These are phyloP conservation scores for Rhizopogon rudus DNA, from an alignment of 768 basidiomycete species.

Conservation along the genomic window DNA sequence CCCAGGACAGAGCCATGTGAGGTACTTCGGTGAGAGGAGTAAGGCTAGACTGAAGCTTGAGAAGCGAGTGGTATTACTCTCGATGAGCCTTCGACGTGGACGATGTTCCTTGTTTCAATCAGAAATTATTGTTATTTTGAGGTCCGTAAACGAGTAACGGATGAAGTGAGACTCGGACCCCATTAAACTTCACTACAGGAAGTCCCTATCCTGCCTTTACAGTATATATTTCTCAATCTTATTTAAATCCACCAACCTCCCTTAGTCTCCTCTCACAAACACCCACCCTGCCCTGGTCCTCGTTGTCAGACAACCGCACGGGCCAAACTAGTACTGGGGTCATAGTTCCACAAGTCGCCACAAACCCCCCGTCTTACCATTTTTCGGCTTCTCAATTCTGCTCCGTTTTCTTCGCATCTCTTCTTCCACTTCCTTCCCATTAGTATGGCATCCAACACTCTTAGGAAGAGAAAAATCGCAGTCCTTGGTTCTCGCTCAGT, in stretches of 20 bases:
- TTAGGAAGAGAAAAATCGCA: conserved; percentile 86
- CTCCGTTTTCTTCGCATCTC: conserved; percentile 10
- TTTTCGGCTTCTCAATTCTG: conserved; percentile 15
- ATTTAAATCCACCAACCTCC: conserved; percentile 1
- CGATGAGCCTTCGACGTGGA: conserved; percentile 5
- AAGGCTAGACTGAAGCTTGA: conserved; percentile 17
- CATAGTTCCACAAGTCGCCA: conserved; percentile 14
- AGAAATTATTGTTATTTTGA: conserved; percentile 4
- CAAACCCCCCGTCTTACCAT: conserved; percentile 7
- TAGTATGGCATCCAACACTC: conserved; percentile 29
- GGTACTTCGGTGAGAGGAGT: conserved; percentile 5
- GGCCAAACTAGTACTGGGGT: conserved; percentile 6
- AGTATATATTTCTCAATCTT: conserved; percentile 18
- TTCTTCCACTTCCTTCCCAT: conserved; percentile 6
- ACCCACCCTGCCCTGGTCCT: too few relatives aligned
- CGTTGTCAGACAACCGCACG: too few relatives aligned
- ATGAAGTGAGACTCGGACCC: conserved; percentile 15
- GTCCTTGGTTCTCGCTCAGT: conserved; percentile 85
- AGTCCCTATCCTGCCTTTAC: neutral
- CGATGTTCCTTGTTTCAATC: conserved; percentile 9
- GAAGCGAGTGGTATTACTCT: conserved; percentile 22
- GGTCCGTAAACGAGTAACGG: conserved; percentile 11
- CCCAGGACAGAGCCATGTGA: conserved; percentile 2
- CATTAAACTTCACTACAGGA: conserved; percentile 9
- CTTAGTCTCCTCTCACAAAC: too few relatives aligned